Percentiles rank a stretch among this genome's conserved stretches.
Evolutionary conservation across 345 rosid species (phyloP).

Genomic region (Salix udensis): DNA sequence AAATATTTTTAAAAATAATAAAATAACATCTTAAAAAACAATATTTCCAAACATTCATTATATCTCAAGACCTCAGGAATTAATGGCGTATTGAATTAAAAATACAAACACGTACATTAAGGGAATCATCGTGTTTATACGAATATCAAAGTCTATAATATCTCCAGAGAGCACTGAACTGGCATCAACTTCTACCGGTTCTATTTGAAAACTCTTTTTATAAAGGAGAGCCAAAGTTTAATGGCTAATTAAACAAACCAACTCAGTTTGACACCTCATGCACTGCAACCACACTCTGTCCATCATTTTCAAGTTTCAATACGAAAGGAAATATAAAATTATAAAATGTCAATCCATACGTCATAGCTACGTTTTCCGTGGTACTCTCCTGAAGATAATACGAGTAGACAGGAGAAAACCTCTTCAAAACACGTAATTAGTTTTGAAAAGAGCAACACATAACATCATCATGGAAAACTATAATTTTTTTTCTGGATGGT

Average conservation of each 20-base stretch:
- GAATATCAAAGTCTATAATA: not conserved
- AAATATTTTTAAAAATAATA: no score
- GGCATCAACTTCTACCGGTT: not conserved
- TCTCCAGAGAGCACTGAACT: not conserved
- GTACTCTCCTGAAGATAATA: not conserved
- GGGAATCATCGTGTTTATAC: no score
- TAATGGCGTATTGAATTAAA: no score
- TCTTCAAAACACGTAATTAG: not conserved
- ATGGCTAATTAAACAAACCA: not conserved
- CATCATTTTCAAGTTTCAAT: not conserved
- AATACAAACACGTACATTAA: no score
- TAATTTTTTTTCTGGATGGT: not conserved
- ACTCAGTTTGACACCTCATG: not conserved
- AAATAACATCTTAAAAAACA: no score
- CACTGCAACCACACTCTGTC: not conserved
- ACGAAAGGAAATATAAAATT: not conserved
- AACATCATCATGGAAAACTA: no score
- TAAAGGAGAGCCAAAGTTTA: not conserved
- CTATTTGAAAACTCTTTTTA: not conserved
- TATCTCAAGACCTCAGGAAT: no score
- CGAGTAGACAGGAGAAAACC: not conserved
- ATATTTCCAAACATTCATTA: no score
- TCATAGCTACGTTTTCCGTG: not conserved
- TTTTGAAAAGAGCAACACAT: not conserved
- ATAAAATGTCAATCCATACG: not conserved